Base-by-base conservation (phyloP, 768 basidiomycete species). In the Collybiopsis luxurians region DNA sequence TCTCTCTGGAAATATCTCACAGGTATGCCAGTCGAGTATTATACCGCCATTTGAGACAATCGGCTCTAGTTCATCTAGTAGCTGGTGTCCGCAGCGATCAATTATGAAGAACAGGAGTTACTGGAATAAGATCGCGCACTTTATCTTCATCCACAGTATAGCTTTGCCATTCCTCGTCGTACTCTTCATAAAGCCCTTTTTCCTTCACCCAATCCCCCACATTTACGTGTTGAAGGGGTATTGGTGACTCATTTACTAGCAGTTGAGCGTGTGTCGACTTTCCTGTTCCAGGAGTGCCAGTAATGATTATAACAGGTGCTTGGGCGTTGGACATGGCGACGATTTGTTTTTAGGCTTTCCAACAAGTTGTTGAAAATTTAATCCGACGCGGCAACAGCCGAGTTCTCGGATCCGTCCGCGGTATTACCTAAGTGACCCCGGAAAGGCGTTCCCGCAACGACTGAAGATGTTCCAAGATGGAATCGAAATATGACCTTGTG, bases 111-210 rank as follows among this genome's bases (percentile, higher is more conserved):
- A 38, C 23, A 26, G 31, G 15, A 31, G 27, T 30, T n/a, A 19
- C n/a, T 36, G 19, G 13, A 21, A 10, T 19, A 31, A 21, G 24
- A 26, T 28, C 23, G 66, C 82, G 52, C 60, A 95, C 95, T 81
- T 92, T 92, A 76, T 99, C 97, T 70, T 99, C 97, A 66, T 98
- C 93, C 9, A 97, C 90, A 2, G 86, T 89, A 70, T 92, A 97
- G 49, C 84, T 87, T 66, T 95, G 87, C 97, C 97, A 99, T 67
- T 98, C 94, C 21, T 94, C 83, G 67, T 99, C 92, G 66, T 82
- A 98, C 0, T 87, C 84, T 59, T 91, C 84, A 66, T 95, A 89
- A 4, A 97, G 79, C 1, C 79, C 81, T 47, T 84, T 82, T 64
- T 90, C 85, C 73, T 95, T 98, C 56, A 97, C 89, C 66, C 87